Conservation (phyloP, 176 grass and related monocot species). For the Chloris gayana region DNA sequence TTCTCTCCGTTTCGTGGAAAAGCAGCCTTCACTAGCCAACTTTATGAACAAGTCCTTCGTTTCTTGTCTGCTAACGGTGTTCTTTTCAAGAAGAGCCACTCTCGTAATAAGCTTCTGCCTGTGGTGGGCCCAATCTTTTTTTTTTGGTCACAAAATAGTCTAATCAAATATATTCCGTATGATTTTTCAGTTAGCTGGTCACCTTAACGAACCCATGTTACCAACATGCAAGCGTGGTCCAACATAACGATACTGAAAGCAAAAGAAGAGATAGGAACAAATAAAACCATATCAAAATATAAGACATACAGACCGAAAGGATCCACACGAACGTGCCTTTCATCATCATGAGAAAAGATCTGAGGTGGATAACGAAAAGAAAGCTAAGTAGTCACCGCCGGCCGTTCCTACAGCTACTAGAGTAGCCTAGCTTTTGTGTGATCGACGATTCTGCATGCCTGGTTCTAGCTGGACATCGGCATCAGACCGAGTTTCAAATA, state of each 20-base stretch:
- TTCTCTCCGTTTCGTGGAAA: not conserved
- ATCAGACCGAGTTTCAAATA: too few relatives aligned
- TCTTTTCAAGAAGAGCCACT: not conserved
- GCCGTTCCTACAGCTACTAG: slow-evolving; percentile 15
- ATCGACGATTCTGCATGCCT: not conserved
- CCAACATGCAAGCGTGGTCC: slow-evolving; percentile 13
- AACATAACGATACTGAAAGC: slow-evolving; percentile 32
- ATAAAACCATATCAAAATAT: not conserved
- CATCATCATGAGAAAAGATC: slow-evolving; percentile 37
- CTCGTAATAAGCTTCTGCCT: not conserved
- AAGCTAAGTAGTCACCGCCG: not conserved
- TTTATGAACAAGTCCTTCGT: too few relatives aligned
- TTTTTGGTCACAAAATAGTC: not conserved
- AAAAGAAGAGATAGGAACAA: not conserved
- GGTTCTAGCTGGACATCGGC: not conserved
- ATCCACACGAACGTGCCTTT: slow-evolving; percentile 37
- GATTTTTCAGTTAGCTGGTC: slow-evolving; percentile 5
- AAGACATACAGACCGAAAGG: slow-evolving; percentile 17
- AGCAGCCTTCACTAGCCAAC: too few relatives aligned
- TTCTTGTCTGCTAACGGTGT: too few relatives aligned
- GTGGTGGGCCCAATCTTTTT: not conserved
- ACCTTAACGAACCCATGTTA: slow-evolving; percentile 50
- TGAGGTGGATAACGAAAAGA: slow-evolving; percentile 40
- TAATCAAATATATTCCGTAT: not conserved
- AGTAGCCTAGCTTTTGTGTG: not conserved